Evolutionary conservation across 2,329 filamentous ascomycete species (phyloP).

Genomic region (Golovinomyces cichoracearum): DNA sequence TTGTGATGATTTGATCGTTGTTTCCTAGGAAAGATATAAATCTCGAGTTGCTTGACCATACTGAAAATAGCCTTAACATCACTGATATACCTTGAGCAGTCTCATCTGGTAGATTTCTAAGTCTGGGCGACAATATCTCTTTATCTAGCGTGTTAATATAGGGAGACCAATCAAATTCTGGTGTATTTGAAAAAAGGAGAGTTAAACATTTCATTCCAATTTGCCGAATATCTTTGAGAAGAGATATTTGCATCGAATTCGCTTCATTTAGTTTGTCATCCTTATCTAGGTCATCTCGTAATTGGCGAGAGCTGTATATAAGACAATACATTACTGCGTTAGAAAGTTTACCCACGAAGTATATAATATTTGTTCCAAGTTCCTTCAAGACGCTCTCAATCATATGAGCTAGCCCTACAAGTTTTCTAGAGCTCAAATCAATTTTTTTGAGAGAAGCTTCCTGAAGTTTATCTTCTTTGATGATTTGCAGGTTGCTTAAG

Average conservation of each 20-base stretch:
- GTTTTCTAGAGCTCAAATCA: conserved; percentile 43
- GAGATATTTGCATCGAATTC: conserved; percentile 21
- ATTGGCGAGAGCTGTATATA: conserved; percentile 37
- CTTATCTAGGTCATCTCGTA: conserved; percentile 18
- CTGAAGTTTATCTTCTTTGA: conserved; percentile 17
- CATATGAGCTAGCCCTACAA: conserved; percentile 82
- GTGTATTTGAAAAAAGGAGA: conserved; percentile 48
- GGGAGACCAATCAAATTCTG: conserved; percentile 41
- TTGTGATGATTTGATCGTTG: conserved; percentile 35
- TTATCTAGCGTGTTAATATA: conserved; percentile 47
- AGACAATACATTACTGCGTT: conserved; percentile 63
- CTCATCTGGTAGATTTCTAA: conserved; percentile 57
- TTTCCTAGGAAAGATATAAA: conserved; percentile 40
- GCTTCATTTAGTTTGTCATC: conserved; percentile 16
- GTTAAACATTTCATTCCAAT: conserved; percentile 62
- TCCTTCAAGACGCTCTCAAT: conserved; percentile 65
- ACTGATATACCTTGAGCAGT: conserved; percentile 75
- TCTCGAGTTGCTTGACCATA: conserved; percentile 45
- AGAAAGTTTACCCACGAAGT: conserved; percentile 42
- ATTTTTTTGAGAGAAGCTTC: conserved; percentile 28
- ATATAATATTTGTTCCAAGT: conserved; percentile 44
- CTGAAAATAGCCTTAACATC: conserved; percentile 51
- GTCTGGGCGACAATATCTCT: conserved; percentile 49
- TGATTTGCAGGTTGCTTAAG: conserved; percentile 33
- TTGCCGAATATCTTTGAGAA: conserved; percentile 40